A percentile compares a stretch with the other conserved stretches of the same genome.
Evolutionary conservation across 176 grass and related monocot genomes (phyloP).

Genomic region (Oryza nivara): DNA sequence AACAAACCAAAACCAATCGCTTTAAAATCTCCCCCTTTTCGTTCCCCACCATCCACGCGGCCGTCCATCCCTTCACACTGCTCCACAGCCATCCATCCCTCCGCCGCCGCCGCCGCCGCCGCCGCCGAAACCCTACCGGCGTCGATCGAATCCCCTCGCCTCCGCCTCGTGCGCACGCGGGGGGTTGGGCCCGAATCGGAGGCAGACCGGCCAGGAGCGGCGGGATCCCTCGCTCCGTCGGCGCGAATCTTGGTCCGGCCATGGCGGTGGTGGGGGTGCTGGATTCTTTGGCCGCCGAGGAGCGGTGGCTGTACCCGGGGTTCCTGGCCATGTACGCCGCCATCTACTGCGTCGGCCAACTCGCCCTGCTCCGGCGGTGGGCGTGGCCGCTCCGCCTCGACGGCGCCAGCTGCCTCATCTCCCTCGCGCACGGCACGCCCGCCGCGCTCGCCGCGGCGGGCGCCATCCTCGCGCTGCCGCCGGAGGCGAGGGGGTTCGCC

Average conservation of each 20-base stretch:
- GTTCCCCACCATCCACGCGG: not conserved
- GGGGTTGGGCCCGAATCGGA: not conserved
- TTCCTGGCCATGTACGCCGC: slow-evolving; percentile 63
- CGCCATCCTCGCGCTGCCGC: slow-evolving; percentile 49
- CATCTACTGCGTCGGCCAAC: slow-evolving; percentile 64
- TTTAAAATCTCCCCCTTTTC: not conserved
- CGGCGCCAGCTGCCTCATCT: slow-evolving; percentile 93
- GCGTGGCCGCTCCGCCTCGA: slow-evolving; percentile 53
- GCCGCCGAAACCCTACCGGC: slow-evolving; percentile 21
- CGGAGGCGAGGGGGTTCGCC: slow-evolving; percentile 58
- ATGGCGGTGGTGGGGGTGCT: slow-evolving; percentile 36
- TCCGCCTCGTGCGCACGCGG: not conserved
- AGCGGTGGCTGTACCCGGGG: slow-evolving; percentile 57
- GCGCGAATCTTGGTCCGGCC: slow-evolving; percentile 20
- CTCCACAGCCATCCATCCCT: slow-evolving; percentile 4
- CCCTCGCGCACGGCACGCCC: slow-evolving; percentile 76
- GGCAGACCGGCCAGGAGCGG: not conserved
- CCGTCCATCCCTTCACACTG: not conserved
- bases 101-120: not conserved
- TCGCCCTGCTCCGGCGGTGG: slow-evolving; percentile 70
- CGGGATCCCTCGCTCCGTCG: not conserved
- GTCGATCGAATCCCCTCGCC: not conserved
- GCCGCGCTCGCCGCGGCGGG: slow-evolving; percentile 55
- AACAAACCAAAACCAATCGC: not conserved
- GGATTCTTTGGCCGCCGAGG: slow-evolving; percentile 21